Base-by-base conservation (phyloP, 768 basidiomycete genomes). In the Leccinum incarnatum region DNA sequence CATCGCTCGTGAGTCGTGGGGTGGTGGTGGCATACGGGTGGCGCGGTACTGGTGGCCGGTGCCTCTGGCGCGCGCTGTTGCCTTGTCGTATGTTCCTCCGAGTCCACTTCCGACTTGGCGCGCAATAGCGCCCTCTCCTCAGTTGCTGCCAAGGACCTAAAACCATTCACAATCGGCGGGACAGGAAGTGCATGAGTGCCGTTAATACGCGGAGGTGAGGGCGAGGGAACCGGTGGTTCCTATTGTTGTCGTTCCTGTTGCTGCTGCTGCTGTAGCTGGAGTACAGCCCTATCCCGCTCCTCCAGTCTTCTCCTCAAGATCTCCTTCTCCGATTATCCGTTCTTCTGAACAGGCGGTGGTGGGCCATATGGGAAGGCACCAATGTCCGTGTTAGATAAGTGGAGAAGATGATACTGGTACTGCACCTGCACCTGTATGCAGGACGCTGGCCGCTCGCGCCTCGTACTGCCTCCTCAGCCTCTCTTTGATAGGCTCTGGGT, bases 81-180 rank as follows among this genome's bases (percentile, higher is more conserved):
- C 58, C 54, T n/a, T n/a, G 57, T 58, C 9, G 23, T 49, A 23
- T 61, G 72, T 30, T 88, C 82, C 63, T 85, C 82, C 19, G 19
- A 19, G 19, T 19, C 19, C 2, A 79, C 80, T 29, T 83, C 88
- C 62, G 83, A 90, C 69, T 79, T 81, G 5, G 87, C 86, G 37
- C 75, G 78, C 12, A 93, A 69, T 57, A 83, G 70, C 21, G 87
- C 88, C 75, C 93, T 93, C 73, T 93, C 91, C 65, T 93, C 90
- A 0, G 83, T 85, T 3, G 91, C 91, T 2, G 86, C 85, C 53
- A 91, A 72, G n/a, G 75, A 73, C 17, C 63, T 70, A 21, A 61
- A 61, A 7, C 71, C 65, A 36, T 67, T 63, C 21, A 64, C 10
- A 9, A 57, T 64, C 11, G 74, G 64, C 5, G 74, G 68, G 2